phyloP scores from a whole-genome alignment of 345 rosid species.

The Mangifera indica region DNA sequence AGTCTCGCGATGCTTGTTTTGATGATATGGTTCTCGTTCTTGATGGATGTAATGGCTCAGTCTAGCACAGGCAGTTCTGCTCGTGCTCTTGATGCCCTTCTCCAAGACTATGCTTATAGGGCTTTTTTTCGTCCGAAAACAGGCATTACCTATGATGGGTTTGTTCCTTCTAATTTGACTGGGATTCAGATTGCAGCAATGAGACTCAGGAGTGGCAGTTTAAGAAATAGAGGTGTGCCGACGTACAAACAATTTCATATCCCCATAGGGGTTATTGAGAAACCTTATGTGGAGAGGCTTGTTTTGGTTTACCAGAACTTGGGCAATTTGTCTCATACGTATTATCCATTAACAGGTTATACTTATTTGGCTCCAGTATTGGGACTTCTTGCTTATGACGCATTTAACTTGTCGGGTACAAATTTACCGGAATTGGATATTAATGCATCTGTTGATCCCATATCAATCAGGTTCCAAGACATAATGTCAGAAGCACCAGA shows the following conservation, averaged over 20 bases:
- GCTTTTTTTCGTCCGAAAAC: conserved; percentile 72
- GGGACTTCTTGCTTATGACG: conserved; percentile 84
- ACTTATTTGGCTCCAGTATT: conserved; percentile 67
- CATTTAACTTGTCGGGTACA: conserved; percentile 57
- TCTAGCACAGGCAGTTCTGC: conserved; percentile 28
- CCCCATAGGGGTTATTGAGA: conserved; percentile 46
- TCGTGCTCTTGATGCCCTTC: conserved; percentile 67
- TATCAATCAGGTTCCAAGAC: conserved; percentile 57
- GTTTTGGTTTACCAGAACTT: conserved; percentile 85
- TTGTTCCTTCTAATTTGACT: conserved; percentile 60
- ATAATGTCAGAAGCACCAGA: conserved; percentile 42
- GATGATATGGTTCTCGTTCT: conserved; percentile 28
- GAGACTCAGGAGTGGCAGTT: conserved; percentile 90
- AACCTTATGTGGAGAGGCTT: conserved; percentile 75
- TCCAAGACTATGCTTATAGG: conserved; percentile 76
- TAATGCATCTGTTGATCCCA: conserved; percentile 47
- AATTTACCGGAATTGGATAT: conserved; percentile 51
- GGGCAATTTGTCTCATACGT: conserved; percentile 67
- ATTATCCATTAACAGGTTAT: conserved; percentile 59
- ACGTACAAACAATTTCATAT: conserved; percentile 60
- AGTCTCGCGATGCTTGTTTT: conserved; percentile 52
- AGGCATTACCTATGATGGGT: conserved; percentile 59
- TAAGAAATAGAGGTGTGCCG: conserved; percentile 49
- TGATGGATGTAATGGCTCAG: conserved; percentile 37
- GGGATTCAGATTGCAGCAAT: conserved; percentile 73